Evolutionary conservation across 495 filamentous ascomycete species (phyloP).

Genomic region (Neurospora tetrasperma): DNA sequence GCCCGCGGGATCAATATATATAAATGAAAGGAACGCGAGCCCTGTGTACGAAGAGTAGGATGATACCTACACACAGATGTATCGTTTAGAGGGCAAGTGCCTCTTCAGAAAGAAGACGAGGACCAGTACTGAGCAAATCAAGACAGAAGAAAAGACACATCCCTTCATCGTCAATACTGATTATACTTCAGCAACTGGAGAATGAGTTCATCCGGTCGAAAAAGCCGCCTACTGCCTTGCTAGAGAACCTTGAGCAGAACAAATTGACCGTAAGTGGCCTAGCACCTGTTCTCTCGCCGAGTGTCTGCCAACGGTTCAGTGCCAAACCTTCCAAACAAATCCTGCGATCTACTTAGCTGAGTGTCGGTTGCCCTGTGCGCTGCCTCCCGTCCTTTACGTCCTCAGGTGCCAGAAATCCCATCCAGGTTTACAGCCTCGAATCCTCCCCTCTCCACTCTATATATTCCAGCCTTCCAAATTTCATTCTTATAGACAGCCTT

Average conservation of each 20-base stretch:
- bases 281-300: background rate
- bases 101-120: background rate
- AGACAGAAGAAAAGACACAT: background rate
- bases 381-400: background rate
- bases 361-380: background rate
- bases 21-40: background rate
- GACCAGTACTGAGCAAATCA: background rate
- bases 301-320: background rate
- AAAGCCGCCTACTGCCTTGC: background rate
- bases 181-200: background rate
- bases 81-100: background rate
- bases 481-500: no score
- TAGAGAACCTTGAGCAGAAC: background rate
- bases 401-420: background rate
- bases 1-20: background rate
- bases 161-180: background rate
- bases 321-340: background rate
- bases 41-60: background rate
- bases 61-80: background rate
- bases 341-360: background rate
- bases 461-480: background rate
- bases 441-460: background rate
- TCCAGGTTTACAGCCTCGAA: background rate
- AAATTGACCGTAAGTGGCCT: background rate
- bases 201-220: background rate